Evolutionary conservation across 2,329 filamentous ascomycete genomes (phyloP), one percentile per base, ranked within the genome.

Genomic region (Pseudodiploospora longispora): DNA sequence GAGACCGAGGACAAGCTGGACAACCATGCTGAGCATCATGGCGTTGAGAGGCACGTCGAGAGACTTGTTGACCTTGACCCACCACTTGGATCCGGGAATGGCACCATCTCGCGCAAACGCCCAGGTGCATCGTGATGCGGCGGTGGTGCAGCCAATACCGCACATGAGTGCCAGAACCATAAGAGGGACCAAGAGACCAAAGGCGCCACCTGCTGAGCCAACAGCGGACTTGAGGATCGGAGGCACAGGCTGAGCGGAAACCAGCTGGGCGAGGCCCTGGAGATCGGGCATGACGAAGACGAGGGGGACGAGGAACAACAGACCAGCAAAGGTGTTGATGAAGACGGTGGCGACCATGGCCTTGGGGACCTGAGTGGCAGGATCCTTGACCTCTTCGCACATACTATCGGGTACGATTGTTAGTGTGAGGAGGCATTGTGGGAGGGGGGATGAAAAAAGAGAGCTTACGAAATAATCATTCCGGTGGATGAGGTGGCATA

Each of bases 401-500:
- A 86, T 87, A 50, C 77, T 83, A 47, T 33, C 48, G 40, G 37
- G 6, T 10, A 6, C n/a, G 31, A 10, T 5, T 32, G 35, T 52
- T 41, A 52, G 35, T 10, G 27, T 9, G 30, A 32, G 10, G 39
- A 41, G 5, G 7, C 2, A 34, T 31, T 36, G 55, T 30, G 54
- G 30, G 28, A 8, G 27, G 29, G 29, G 42, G 31, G 43, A 43
- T 39, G 34, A 39, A 28, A 10, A 27, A 32, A 34, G 46, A 29
- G 48, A 40, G 71, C 78, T 71, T 66, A 83, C 79, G 80, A 84
- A 59, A 87, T 83, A 47, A 88, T 83, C 84, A 88, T 88, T 64
- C 85, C 85, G 0, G 83, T 87, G 10, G 82, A 84, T 4, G 83
- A 87, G 10, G 83, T 86, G 38, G 81, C 82, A 56, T 87, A 87